These are phyloP conservation scores for Phytophthora parvispora DNA, from an alignment of 352 stramenopile genomes.

Conservation along the genomic window DNA sequence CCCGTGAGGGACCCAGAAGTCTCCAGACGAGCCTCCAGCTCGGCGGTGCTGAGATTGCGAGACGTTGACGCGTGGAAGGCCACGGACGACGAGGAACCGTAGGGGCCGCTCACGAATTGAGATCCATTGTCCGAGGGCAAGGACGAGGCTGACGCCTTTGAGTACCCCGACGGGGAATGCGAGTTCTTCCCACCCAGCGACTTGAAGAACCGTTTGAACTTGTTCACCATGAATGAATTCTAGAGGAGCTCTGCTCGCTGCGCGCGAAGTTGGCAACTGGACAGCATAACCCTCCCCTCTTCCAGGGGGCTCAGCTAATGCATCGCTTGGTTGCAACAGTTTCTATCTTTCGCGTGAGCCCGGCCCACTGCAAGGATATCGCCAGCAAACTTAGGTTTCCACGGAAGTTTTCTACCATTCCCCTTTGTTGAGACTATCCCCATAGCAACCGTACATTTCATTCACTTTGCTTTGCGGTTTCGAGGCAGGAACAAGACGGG, in stretches of 20 bases:
- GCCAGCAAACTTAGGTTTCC: slow-evolving; percentile 4
- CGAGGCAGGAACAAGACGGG: no score
- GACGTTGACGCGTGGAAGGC: slow-evolving; percentile 44
- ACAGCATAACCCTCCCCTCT: neutral
- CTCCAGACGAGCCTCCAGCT: slow-evolving; percentile 39
- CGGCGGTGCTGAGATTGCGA: slow-evolving; percentile 30
- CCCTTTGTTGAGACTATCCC: neutral
- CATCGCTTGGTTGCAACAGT: neutral
- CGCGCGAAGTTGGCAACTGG: slow-evolving; percentile 25
- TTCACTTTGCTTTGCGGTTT: neutral
- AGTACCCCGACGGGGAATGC: slow-evolving; percentile 14
- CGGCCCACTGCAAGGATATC: slow-evolving; percentile 6
- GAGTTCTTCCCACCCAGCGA: slow-evolving; percentile 53
- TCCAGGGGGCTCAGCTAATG: neutral
- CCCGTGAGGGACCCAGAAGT: slow-evolving; percentile 37
- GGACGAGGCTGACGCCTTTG: neutral
- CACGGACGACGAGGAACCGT: slow-evolving; percentile 47
- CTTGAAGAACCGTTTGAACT: slow-evolving; percentile 62
- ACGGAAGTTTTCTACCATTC: slow-evolving; percentile 11
- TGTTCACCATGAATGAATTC: slow-evolving; percentile 52
- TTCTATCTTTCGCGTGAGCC: slow-evolving; percentile 18
- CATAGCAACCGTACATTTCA: slow-evolving; percentile 2
- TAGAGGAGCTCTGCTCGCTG: slow-evolving; percentile 2
- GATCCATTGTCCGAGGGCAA: slow-evolving; percentile 14
- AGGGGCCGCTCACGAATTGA: slow-evolving; percentile 41